Evolutionary conservation across 1,284 basidiomycete genomes (phyloP).

Genomic region (Anthracocystis panici-leucophaei): DNA sequence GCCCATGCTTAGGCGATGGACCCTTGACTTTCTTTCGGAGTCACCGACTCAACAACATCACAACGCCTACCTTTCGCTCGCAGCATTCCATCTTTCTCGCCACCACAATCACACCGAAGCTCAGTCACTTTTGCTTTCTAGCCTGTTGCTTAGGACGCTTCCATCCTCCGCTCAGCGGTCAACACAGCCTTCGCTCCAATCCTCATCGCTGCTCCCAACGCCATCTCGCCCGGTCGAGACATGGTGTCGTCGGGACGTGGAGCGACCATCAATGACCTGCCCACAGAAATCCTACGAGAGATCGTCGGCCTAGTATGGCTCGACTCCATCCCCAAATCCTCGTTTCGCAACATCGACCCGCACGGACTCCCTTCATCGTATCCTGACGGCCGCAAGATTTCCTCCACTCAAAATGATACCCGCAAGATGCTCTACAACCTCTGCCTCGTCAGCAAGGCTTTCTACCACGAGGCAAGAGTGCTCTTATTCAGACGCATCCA

Average conservation of each 20-base stretch:
- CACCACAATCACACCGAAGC: neutral
- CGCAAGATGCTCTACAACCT: constrained; percentile 61
- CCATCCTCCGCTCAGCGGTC: neutral
- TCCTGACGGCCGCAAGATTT: constrained; percentile 59
- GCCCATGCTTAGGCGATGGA: neutral
- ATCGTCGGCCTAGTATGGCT: constrained; percentile 61
- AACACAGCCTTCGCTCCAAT: neutral
- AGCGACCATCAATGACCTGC: constrained; percentile 51
- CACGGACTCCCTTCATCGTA: constrained; percentile 63
- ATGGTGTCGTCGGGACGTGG: constrained; percentile 37
- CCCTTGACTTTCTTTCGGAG: constrained; percentile 2
- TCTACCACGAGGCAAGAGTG: constrained; percentile 63
- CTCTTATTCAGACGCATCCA: constrained; percentile 66
- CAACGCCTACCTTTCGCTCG: neutral
- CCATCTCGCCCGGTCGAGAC: constrained; percentile 23
- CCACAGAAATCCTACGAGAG: constrained; percentile 60
- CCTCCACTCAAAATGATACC: constrained; percentile 58
- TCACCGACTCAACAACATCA: neutral
- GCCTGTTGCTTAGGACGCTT: no score
- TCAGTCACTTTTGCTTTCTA: no score
- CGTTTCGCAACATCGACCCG: constrained; percentile 64
- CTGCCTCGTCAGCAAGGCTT: constrained; percentile 64
- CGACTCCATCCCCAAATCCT: constrained; percentile 60
- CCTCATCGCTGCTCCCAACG: neutral
- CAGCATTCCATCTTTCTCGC: neutral